Conservation (phyloP, 768 basidiomycete species). For the Boletus bicolor region DNA sequence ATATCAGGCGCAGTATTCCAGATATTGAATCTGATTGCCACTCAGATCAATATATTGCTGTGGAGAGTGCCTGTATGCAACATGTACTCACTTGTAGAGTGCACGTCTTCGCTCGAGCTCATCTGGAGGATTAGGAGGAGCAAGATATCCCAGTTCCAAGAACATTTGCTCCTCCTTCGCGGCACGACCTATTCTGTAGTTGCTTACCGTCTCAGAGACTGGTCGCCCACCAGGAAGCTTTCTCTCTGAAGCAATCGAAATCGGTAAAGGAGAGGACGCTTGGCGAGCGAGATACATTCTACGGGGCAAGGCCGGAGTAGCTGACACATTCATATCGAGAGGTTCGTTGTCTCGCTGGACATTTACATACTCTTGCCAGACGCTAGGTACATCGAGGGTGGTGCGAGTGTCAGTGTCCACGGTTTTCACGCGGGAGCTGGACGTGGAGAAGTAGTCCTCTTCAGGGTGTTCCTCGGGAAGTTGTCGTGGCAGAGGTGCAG, state of each 20-base stretch:
- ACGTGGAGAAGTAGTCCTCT: slow-evolving; percentile 32
- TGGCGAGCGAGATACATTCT: slow-evolving; percentile 58
- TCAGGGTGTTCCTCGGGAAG: slow-evolving; percentile 24
- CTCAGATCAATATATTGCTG: not conserved
- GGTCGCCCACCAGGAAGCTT: slow-evolving; percentile 32
- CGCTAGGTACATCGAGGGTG: slow-evolving; percentile 15
- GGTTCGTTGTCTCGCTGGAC: slow-evolving; percentile 27
- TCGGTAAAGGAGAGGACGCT: slow-evolving; percentile 61
- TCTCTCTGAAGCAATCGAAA: slow-evolving; percentile 33
- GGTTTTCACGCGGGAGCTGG: slow-evolving; percentile 23
- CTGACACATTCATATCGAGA: slow-evolving; percentile 31
- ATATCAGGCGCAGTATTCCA: slow-evolving; percentile 82
- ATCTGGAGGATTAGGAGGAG: slow-evolving; percentile 80
- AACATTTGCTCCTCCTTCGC: slow-evolving; percentile 71
- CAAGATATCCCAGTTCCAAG: slow-evolving; percentile 61
- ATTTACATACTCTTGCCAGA: slow-evolving; percentile 29
- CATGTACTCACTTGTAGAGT: slow-evolving; percentile 65
- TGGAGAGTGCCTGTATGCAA: not conserved
- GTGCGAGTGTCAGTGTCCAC: slow-evolving; percentile 15
- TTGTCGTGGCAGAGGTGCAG: slow-evolving; percentile 21
- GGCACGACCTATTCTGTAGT: slow-evolving; percentile 43
- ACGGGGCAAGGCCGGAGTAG: slow-evolving; percentile 49
- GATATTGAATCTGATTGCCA: slow-evolving; percentile 73
- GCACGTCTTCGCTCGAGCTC: slow-evolving; percentile 81
- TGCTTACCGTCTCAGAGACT: slow-evolving; percentile 32